Base-by-base conservation (phyloP, 2,329 filamentous ascomycete species). In the Botrytis pseudocinerea region DNA sequence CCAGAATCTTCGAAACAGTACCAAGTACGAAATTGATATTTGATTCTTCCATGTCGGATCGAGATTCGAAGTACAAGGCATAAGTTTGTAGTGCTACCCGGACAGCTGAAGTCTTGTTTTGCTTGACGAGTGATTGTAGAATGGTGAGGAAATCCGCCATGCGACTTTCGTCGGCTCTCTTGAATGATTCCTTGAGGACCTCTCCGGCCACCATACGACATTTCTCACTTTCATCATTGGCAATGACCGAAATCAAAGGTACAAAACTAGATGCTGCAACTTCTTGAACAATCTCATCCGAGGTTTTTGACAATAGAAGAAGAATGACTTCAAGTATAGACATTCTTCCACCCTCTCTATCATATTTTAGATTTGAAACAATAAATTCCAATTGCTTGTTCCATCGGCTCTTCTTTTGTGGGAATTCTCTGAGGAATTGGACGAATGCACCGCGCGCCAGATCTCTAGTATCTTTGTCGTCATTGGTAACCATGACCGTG, bases 321-420 rank as follows among this genome's bases (percentile, higher is more conserved):
- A 97, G 92, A 63, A 98, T 87, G 4, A 95, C 90, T 82, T 99
- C 96, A 89, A 99, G 93, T 42, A 98, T 93, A 0, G 95, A 98
- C 74, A 97, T 87, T 54, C 97, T 89, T 42, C 96, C 96, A 74
- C 96, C 93, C 77, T 94, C 91, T 78, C 97, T 90, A 61, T 95
- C 90, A 81, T 98, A 99, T 74, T 95, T 91, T 76, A 99, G 85
- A 79, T 99, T 99, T 78, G 93, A 93, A 68, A 97, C 88, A 66
- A 99, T 86, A 80, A 98, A 99, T 72, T 88, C 90, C 69, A 98
- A 87, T 80, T 98, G 95, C 81, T 97, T 97, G 57, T 89, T 88
- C 91, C 96, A 97, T 22, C 96, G 88, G 75, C 90, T 92, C 82
- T 94, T 95, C 79, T 92, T 94, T 81, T 98, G 96, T 0, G 96